Evolutionary conservation across 192 early-diverging fungal species (phyloP), one percentile per base, ranked within the genome.

Genomic region (Podila epigama): DNA sequence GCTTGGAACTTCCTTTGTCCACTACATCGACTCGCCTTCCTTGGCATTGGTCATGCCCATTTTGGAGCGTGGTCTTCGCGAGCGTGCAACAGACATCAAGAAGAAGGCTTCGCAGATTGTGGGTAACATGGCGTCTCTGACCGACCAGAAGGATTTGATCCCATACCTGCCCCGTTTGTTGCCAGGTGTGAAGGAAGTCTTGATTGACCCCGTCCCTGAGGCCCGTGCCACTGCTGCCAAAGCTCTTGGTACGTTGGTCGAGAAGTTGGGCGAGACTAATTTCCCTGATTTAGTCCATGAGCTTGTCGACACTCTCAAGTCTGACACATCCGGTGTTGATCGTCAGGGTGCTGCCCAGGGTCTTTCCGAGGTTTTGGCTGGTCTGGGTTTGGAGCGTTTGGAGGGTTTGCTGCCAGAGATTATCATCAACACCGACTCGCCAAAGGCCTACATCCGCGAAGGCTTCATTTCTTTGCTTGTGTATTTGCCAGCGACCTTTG

Each of bases 11-110:
- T 89, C 96, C 4, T 99, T 99, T 69, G 93, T 98, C 20, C 98
- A 99, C 82, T 99, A 99, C 80, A 96, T 99, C 58, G 98, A 99
- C 77, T 92, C 97, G 13, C 95, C 98, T 29, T 95, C 93, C 12
- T 79, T 99, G 55, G 98, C 97, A 15, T 84, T 98, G 55, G 90
- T 99, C 27, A 92, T 98, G 58, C 98, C 98, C 4, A 95, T 99
- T 48, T 70, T 98, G 37, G 89, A 95, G 73, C 91, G 97, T 60
- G 98, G 97, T 60, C 84, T 99, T 83, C 87, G 88, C 31, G 94
- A 94, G 55, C 90, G 98, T 58, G 84, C 85, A 27, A 95, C 97
- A 9, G 89, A 95, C 37, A 92, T 92, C 62, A 98, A 98, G 87
- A 97, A 94, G 72, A 92, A 91, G 54, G 93, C 96, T 18, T 94